phyloP scores from a whole-genome alignment of 805 yeast genomes.

The Pichia thaimueangensis region DNA sequence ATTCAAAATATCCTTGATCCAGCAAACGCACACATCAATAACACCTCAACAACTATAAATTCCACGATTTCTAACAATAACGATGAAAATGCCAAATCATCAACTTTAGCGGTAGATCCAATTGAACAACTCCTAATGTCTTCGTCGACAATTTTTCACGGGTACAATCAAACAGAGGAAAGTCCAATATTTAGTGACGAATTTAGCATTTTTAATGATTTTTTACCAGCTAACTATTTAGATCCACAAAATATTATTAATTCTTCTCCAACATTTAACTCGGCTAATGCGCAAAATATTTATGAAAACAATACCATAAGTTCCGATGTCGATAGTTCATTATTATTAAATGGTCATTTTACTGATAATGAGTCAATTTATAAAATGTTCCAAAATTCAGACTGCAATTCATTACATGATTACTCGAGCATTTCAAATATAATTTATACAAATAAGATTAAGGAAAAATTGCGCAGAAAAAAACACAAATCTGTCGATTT shows the following conservation, averaged over 20 bases:
- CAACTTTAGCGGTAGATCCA: conserved; percentile 1
- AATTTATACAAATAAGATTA: conserved; percentile 10
- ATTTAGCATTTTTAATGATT: not conserved
- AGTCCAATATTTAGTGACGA: not conserved
- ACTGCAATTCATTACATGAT: conserved; percentile 7
- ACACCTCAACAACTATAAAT: not conserved
- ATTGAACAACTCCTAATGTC: conserved; percentile 5
- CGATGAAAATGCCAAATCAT: not conserved
- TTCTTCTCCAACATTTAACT: not conserved
- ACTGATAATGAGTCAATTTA: conserved; percentile 3
- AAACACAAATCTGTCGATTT: conserved; percentile 1
- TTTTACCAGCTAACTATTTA: not conserved
- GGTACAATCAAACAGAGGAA: not conserved
- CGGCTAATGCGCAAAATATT: too few relatives aligned
- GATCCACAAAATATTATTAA: not conserved
- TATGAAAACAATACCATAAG: too few relatives aligned
- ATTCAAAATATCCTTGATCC: too few relatives aligned
- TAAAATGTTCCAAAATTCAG: not conserved
- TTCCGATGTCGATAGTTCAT: not conserved
- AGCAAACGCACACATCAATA: too few relatives aligned
- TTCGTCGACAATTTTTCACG: not conserved
- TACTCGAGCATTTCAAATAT: conserved; percentile 11
- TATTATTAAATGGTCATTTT: not conserved
- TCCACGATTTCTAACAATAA: not conserved
- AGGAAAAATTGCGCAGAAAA: conserved; percentile 10